phyloP scores from a whole-genome alignment of 2,329 filamentous ascomycete species.

The Cladosporium sp. region DNA sequence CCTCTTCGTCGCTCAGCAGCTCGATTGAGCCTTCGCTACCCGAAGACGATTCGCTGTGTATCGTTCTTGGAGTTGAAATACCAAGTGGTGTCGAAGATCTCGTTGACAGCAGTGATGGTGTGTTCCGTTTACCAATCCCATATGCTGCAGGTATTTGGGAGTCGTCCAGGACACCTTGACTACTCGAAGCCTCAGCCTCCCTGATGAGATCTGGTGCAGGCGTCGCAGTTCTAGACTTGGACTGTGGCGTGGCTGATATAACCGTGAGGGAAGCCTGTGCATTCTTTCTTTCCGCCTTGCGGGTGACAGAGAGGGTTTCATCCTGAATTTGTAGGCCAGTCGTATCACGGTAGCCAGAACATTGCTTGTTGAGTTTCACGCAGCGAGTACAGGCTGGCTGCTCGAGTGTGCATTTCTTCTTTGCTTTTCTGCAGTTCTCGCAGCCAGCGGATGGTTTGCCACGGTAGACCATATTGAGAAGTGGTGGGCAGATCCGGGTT shows the following conservation, averaged over 20 bases:
- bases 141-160: neutral
- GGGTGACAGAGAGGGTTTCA: slow-evolving; percentile 34
- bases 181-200: neutral
- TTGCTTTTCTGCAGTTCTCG: slow-evolving; percentile 38
- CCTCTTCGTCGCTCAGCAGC: slow-evolving; percentile 24
- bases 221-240: slow-evolving; percentile 1
- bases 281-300: slow-evolving; percentile 32
- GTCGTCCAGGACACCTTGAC: neutral
- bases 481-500: neutral
- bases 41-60: slow-evolving; percentile 29
- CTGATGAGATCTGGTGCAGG: slow-evolving; percentile 26
- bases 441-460: slow-evolving; percentile 39
- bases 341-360: slow-evolving; percentile 38
- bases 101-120: neutral
- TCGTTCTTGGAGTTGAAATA: slow-evolving; percentile 24
- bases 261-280: slow-evolving; percentile 28
- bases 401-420: slow-evolving; percentile 38
- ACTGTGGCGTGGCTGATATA: slow-evolving; percentile 26
- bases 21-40: slow-evolving; percentile 34
- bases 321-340: slow-evolving; percentile 38
- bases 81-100: slow-evolving; percentile 23
- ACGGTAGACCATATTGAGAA: slow-evolving; percentile 33
- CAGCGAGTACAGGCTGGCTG: slow-evolving; percentile 37
- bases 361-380: slow-evolving; percentile 36
- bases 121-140: neutral